phyloP scores from a whole-genome alignment of 108 stramenopile species.

The Skeletonema menzelii region DNA sequence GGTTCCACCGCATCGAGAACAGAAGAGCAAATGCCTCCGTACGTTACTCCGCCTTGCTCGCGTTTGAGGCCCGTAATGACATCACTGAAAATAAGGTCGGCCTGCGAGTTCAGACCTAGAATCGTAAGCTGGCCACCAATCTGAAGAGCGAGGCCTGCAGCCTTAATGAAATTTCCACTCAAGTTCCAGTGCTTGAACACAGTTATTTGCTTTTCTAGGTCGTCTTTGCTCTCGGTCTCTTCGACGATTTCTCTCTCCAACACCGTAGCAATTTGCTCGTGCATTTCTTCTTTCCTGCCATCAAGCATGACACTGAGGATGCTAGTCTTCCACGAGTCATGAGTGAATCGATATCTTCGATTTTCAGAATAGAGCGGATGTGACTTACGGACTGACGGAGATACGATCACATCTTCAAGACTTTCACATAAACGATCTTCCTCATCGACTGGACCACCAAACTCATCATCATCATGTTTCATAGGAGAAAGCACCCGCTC shows the following conservation, averaged over 20 bases:
- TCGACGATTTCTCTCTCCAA: slow-evolving; percentile 44
- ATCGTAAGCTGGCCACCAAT: slow-evolving; percentile 56
- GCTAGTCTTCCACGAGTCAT: slow-evolving; percentile 62
- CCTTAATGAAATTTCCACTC: slow-evolving; percentile 46
- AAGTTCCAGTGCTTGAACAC: slow-evolving; percentile 66
- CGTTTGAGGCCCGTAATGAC: slow-evolving; percentile 48
- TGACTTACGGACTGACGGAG: slow-evolving; percentile 23
- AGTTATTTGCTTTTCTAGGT: slow-evolving; percentile 44
- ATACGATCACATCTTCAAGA: slow-evolving; percentile 16
- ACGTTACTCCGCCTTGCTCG: neutral
- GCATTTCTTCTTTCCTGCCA: slow-evolving; percentile 62
- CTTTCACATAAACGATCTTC: slow-evolving; percentile 21
- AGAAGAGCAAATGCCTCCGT: slow-evolving; percentile 23
- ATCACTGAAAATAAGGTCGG: slow-evolving; percentile 52
- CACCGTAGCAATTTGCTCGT: slow-evolving; percentile 54
- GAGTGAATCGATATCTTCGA: slow-evolving; percentile 51
- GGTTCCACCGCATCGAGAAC: slow-evolving; percentile 38
- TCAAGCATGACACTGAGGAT: slow-evolving; percentile 64
- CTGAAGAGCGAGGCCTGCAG: slow-evolving; percentile 52
- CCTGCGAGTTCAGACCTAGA: slow-evolving; percentile 58
- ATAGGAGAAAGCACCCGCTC: slow-evolving; percentile 25
- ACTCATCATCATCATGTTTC: slow-evolving; percentile 2
- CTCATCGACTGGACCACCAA: slow-evolving; percentile 32
- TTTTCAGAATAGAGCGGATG: slow-evolving; percentile 45
- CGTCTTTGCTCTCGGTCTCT: slow-evolving; percentile 24